phyloP scores from a whole-genome alignment of 2,329 filamentous ascomycete species.

The Triangularia setosa region DNA sequence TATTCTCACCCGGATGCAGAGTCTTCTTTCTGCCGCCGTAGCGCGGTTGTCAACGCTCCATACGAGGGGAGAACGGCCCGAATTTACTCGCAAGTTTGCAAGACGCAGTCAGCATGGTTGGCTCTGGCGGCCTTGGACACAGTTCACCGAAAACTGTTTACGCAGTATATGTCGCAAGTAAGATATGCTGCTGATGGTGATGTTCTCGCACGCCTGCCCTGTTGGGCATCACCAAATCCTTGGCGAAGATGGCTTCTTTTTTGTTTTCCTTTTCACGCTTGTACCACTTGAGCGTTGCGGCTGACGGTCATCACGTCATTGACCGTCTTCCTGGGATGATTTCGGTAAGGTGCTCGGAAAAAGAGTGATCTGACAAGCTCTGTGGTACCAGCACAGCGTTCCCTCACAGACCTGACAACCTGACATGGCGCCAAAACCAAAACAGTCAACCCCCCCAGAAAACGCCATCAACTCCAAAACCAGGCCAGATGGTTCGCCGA shows the following conservation, averaged over 20 bases:
- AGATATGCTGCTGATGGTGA: background rate
- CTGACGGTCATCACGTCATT: conserved; percentile 3
- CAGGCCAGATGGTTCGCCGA: background rate
- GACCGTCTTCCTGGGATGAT: background rate
- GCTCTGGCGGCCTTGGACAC: background rate
- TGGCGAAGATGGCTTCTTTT: background rate
- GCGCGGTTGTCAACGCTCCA: background rate
- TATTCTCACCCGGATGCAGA: background rate
- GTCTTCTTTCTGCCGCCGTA: background rate
- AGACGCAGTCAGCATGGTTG: background rate
- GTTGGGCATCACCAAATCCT: background rate
- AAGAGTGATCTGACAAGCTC: background rate
- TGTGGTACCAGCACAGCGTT: background rate
- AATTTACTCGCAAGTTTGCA: background rate
- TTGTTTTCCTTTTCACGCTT: background rate
- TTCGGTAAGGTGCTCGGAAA: background rate
- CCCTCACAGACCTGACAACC: background rate
- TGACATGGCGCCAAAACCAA: background rate
- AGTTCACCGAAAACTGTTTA: background rate
- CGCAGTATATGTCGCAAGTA: background rate
- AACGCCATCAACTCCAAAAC: background rate
- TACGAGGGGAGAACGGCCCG: background rate
- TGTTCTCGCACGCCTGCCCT: background rate
- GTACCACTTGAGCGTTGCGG: conserved; percentile 1
- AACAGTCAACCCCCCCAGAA: no score